These are phyloP conservation scores for Thermothelomyces thermophilus DNA, from an alignment of 2,329 filamentous ascomycete species.

Conservation along the genomic window DNA sequence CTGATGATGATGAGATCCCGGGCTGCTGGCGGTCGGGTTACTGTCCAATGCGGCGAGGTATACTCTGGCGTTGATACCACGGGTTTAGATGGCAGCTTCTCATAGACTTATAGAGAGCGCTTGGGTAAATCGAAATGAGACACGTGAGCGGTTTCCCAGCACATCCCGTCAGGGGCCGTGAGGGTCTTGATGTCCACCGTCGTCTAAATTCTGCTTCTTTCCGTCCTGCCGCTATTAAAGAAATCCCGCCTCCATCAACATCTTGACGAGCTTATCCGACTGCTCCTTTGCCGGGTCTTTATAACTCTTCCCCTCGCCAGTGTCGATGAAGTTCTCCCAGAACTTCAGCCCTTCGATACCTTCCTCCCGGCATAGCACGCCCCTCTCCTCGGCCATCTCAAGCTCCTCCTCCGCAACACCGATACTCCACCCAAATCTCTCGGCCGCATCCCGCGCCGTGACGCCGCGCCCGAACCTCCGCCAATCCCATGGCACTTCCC, in stretches of 20 bases:
- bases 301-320: conserved; percentile 33
- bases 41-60: not conserved
- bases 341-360: conserved; percentile 85
- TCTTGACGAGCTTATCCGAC: conserved; percentile 37
- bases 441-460: conserved; percentile 81
- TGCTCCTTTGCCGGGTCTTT: conserved; percentile 30
- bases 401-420: conserved; percentile 93
- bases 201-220: not conserved
- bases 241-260: conserved; percentile 39
- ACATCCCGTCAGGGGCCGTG: no score
- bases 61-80: conserved; percentile 2
- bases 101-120: conserved; percentile 5
- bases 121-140: conserved; percentile 2
- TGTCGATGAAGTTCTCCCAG: conserved; percentile 73
- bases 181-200: not conserved
- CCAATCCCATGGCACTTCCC: conserved; percentile 70
- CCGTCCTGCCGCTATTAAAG: conserved; percentile 16
- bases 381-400: conserved; percentile 92
- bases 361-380: conserved; percentile 82
- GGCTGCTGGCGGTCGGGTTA: not conserved
- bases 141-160: not conserved
- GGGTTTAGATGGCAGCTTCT: conserved; percentile 4
- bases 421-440: conserved; percentile 92
- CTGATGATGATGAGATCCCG: not conserved
- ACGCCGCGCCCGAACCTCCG: conserved; percentile 72